A percentile compares a stretch with the other conserved stretches of the same genome.
Evolutionary conservation across 208 protist genomes (phyloP).

Genomic region (Zelonia costaricensis): DNA sequence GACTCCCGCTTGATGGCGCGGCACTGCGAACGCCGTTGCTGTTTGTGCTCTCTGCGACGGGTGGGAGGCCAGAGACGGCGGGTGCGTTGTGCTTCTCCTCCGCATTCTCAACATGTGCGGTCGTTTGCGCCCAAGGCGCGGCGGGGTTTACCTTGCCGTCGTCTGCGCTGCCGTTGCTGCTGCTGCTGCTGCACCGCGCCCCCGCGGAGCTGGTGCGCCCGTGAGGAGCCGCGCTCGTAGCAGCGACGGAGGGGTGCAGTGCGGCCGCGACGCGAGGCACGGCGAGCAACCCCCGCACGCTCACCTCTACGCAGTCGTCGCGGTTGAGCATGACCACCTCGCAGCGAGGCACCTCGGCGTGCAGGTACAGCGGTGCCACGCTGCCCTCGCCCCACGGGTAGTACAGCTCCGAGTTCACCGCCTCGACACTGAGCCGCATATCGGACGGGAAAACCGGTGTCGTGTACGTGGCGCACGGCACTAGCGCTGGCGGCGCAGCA

Average conservation of each 20-base stretch:
- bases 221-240: not conserved
- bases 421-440: conserved; percentile 32
- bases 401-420: conserved; percentile 40
- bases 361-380: conserved; percentile 44
- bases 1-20: too few species aligned
- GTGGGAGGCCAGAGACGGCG: too few species aligned
- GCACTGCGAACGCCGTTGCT: too few species aligned
- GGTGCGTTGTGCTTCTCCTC: too few species aligned
- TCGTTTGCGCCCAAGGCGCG: too few species aligned
- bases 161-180: not conserved
- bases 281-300: conserved; percentile 29
- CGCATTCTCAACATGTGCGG: too few species aligned
- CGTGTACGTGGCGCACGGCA: conserved; percentile 32
- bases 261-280: conserved; percentile 20
- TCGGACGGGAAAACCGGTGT: conserved; percentile 49
- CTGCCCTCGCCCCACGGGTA: conserved; percentile 54
- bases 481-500: not conserved
- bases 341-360: conserved; percentile 26
- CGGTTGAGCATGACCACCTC: conserved; percentile 34
- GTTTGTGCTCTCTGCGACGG: too few species aligned
- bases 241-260: not conserved
- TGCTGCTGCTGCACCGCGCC: not conserved
- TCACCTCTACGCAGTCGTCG: conserved; percentile 41
- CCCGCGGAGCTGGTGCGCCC: not conserved
- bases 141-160: not conserved